A percentile compares a stretch with the other conserved stretches of the same genome.
phyloP scores from a whole-genome alignment of 2,329 filamentous ascomycete genomes.

The Sporothrix protearum region DNA sequence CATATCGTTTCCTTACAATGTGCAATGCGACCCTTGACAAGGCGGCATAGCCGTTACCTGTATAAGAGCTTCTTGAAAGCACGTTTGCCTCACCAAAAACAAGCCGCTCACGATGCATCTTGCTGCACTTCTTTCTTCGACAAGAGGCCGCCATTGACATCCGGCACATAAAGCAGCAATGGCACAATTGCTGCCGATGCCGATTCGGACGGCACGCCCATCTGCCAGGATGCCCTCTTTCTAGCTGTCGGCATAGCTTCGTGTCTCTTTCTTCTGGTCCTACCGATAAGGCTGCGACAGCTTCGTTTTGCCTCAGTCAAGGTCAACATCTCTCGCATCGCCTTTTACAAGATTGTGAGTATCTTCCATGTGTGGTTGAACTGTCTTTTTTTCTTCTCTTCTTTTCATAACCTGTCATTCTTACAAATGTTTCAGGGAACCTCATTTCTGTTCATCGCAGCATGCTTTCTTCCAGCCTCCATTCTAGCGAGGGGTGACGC shows the following conservation, averaged over 20 bases:
- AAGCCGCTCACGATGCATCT: background rate
- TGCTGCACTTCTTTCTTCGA: background rate
- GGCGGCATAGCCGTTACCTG: background rate
- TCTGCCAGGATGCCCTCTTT: background rate
- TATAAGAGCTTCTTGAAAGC: background rate
- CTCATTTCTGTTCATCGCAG: background rate
- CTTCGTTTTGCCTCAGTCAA: constrained; percentile 12
- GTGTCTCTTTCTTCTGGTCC: background rate
- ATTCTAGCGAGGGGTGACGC: background rate
- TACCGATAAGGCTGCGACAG: constrained; percentile 19
- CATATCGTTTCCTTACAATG: background rate
- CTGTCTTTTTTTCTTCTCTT: background rate
- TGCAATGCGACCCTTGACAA: constrained; percentile 4
- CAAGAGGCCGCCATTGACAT: background rate
- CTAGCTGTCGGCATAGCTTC: constrained; percentile 5
- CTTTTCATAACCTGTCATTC: too few relatives aligned
- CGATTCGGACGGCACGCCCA: background rate
- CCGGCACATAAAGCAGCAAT: background rate
- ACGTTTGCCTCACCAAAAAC: background rate
- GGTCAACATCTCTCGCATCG: background rate
- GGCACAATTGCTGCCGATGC: background rate
- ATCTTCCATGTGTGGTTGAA: background rate
- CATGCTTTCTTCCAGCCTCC: background rate
- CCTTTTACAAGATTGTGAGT: constrained; percentile 18
- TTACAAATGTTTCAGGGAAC: background rate